Evolutionary conservation across 345 rosid genomes (phyloP), one percentile per base, ranked within the genome.

Genomic region (Brassica carinata): DNA sequence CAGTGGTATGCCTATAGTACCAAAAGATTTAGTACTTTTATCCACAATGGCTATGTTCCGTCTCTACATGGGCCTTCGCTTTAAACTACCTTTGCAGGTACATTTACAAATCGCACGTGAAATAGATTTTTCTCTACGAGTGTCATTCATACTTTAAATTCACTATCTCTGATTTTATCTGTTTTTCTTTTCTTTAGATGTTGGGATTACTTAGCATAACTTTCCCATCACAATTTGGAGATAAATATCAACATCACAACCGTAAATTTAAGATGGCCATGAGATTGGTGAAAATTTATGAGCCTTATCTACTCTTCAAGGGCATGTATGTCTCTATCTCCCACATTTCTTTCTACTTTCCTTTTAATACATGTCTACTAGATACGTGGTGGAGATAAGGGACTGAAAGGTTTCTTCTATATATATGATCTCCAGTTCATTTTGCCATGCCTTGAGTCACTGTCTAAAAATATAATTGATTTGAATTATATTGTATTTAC

Each of bases 241-340:
- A 62, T 70, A 62, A 4, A 18, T 77, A 69, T 69, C 26, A 48
- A 30, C 23, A 19, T 15, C 23, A 5, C 9, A 69, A 62, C 38
- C 70, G 70, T 9, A 77, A 5, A 69, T 34, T 77, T 80, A 88
- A 81, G 13, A 83, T 63, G 27, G 89, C 87, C 18, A 84, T 92
- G 89, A 82, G 89, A 64, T 57, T 92, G 67, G 89, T 85, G 4
- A 90, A 90, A 29, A 83, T 94, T n/a, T 92, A 92, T 81, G 74
- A 87, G 65, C 94, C 97, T 7, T 94, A 90, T 81, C 78, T 87
- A 75, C 89, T 92, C 92, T 92, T 88, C 90, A 29, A 71, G 31
- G 95, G 88, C 80, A 77, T 89, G 97, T 91, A 90, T 13, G 97
- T 88, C 65, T 88, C 6, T 38, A 7, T 8, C 51, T 34, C 51